Percentiles rank a stretch among this genome's conserved stretches.
phyloP scores from a whole-genome alignment of 805 yeast species.

The Saccharomycopsis javanensis region DNA sequence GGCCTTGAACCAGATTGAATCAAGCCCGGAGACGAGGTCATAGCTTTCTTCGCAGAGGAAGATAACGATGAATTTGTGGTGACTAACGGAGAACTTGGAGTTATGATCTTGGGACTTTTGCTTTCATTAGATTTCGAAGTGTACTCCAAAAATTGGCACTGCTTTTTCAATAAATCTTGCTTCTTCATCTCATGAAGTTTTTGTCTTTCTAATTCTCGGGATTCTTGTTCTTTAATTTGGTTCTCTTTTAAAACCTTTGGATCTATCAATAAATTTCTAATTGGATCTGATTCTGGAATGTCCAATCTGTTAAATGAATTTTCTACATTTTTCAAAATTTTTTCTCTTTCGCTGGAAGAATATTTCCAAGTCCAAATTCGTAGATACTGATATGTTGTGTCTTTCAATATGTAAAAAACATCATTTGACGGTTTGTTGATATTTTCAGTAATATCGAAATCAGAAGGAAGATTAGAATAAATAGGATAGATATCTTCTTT shows the following conservation, averaged over 20 bases:
- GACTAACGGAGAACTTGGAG: not conserved
- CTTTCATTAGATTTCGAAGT: not conserved
- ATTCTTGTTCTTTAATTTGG: conserved; percentile 1
- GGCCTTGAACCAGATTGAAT: not conserved
- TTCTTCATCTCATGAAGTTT: conserved; percentile 1
- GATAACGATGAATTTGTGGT: not conserved
- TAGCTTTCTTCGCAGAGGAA: not conserved
- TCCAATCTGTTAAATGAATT: conserved; percentile 14
- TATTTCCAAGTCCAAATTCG: conserved; percentile 18
- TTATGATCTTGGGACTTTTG: not conserved
- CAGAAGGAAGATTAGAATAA: not conserved
- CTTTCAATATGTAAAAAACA: conserved; percentile 14
- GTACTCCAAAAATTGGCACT: not conserved
- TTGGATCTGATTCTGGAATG: conserved; percentile 11
- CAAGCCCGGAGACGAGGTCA: not conserved
- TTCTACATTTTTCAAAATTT: conserved; percentile 11
- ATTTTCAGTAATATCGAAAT: not conserved
- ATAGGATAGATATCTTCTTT: conserved; percentile 1
- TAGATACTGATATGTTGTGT: conserved; percentile 12
- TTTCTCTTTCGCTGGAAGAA: not conserved
- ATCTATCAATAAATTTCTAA: conserved; percentile 8
- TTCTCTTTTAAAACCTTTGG: conserved; percentile 8
- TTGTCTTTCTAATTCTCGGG: conserved; percentile 3
- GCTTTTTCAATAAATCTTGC: not conserved
- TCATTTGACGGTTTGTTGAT: not conserved